Conservation (phyloP, 2,329 filamentous ascomycete species). For the Colletotrichum lindemuthianum region DNA sequence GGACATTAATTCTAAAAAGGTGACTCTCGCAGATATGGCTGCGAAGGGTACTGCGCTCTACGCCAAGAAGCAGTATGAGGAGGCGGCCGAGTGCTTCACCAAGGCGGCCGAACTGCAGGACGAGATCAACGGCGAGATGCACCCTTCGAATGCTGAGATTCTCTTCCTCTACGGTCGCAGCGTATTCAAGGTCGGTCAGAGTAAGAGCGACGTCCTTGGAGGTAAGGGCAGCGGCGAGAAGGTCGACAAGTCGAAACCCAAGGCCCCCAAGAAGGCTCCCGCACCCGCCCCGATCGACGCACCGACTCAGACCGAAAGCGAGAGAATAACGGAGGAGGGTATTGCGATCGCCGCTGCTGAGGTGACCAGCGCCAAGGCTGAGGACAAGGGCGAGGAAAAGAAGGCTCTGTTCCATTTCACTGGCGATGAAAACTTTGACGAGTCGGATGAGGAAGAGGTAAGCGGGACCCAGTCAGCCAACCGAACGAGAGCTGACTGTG, state of each 20-base stretch:
- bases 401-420: conserved; percentile 92
- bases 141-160: conserved; percentile 89
- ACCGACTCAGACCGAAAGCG: conserved; percentile 48
- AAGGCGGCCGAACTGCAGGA: conserved; percentile 90
- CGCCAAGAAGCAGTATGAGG: conserved; percentile 86
- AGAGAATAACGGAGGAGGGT: conserved; percentile 58
- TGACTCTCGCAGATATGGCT: conserved; percentile 80
- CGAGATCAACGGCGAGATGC: conserved; percentile 91
- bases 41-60: conserved; percentile 87
- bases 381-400: conserved; percentile 58
- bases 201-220: conserved; percentile 93
- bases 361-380: conserved; percentile 52
- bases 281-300: conserved; percentile 41
- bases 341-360: conserved; percentile 55
- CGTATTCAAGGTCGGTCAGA: conserved; percentile 92
- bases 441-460: conserved; percentile 79
- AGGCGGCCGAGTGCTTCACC: conserved; percentile 88
- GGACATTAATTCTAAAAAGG: conserved; percentile 62
- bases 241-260: conserved; percentile 48
- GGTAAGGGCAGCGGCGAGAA: conserved; percentile 74
- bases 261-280: conserved; percentile 48
- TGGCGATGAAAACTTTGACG: conserved; percentile 93
- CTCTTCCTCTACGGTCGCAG: conserved; percentile 95
- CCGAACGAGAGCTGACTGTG: conserved; percentile 27
- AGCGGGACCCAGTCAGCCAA: conserved; percentile 39